phyloP scores from a whole-genome alignment of 2,329 filamentous ascomycete genomes.

The Periconia sp. region DNA sequence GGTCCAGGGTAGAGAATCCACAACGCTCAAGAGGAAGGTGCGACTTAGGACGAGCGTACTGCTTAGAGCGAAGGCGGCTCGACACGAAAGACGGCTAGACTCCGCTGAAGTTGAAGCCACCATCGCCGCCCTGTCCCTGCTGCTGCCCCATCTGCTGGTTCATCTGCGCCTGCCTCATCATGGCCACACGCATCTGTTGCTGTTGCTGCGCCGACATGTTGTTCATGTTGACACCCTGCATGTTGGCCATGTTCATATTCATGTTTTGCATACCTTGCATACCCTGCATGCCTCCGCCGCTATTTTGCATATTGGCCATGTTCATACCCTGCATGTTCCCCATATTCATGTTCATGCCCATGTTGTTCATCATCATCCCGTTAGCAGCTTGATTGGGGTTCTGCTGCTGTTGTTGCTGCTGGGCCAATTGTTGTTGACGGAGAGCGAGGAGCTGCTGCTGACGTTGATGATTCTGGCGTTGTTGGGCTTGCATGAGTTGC shows the following conservation, averaged over 20 bases:
- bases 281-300: constrained; percentile 7
- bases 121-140: constrained; percentile 24
- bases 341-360: constrained; percentile 28
- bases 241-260: constrained; percentile 24
- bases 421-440: constrained; percentile 34
- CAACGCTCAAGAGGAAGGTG: not conserved
- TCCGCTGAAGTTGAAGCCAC: constrained; percentile 31
- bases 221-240: constrained; percentile 18
- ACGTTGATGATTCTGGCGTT: constrained; percentile 34
- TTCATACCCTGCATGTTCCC: constrained; percentile 33
- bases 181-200: constrained; percentile 38
- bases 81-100: constrained; percentile 10
- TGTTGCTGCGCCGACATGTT: constrained; percentile 28
- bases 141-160: constrained; percentile 24
- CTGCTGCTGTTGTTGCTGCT: constrained; percentile 31
- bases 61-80: not conserved
- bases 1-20: not conserved
- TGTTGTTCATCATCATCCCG: constrained; percentile 33
- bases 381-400: constrained; percentile 11
- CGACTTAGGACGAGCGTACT: not conserved
- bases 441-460: constrained; percentile 38
- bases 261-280: constrained; percentile 27
- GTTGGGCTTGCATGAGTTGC: constrained; percentile 37
- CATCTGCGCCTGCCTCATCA: constrained; percentile 37
- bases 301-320: constrained; percentile 19